Evolutionary conservation across 495 filamentous ascomycete genomes (phyloP).

Genomic region (Neohortaea acidophila): DNA sequence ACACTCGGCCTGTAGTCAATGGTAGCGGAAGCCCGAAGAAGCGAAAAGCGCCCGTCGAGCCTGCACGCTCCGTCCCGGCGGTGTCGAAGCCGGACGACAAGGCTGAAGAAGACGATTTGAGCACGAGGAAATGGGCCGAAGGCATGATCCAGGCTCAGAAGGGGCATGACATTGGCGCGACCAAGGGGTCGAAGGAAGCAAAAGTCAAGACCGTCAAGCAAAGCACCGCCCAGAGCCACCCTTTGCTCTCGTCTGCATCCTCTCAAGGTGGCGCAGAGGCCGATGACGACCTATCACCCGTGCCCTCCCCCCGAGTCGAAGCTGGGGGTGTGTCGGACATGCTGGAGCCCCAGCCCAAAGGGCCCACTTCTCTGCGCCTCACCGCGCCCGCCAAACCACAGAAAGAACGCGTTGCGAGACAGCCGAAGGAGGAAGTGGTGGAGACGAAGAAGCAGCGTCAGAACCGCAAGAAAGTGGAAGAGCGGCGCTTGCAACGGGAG

Average conservation of each 20-base stretch:
- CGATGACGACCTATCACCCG: conserved; percentile 38
- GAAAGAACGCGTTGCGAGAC: conserved; percentile 50
- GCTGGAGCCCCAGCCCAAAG: conserved; percentile 56
- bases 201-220: conserved; percentile 18
- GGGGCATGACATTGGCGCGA: conserved; percentile 1
- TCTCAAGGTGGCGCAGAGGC: conserved; percentile 68
- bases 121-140: conserved; percentile 11
- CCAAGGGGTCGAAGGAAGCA: conserved; percentile 8
- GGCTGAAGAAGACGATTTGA: conserved; percentile 12
- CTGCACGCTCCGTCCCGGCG: not conserved
- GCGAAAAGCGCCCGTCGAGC: conserved; percentile 6
- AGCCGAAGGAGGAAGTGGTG: conserved; percentile 32
- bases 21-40: conserved; percentile 6
- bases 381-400: conserved; percentile 46
- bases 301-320: conserved; percentile 21
- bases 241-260: conserved; percentile 18
- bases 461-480: conserved; percentile 67
- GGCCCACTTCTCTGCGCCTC: conserved; percentile 60
- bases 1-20: not conserved
- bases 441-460: conserved; percentile 88
- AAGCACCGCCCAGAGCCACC: conserved; percentile 9
- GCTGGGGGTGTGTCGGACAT: conserved; percentile 64
- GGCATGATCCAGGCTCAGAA: conserved; percentile 12
- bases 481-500: conserved; percentile 51
- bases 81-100: not conserved